A percentile compares a stretch with the other conserved stretches of the same genome.
phyloP scores from a whole-genome alignment of 176 grass and related monocot genomes.

The Phoenix dactylifera region DNA sequence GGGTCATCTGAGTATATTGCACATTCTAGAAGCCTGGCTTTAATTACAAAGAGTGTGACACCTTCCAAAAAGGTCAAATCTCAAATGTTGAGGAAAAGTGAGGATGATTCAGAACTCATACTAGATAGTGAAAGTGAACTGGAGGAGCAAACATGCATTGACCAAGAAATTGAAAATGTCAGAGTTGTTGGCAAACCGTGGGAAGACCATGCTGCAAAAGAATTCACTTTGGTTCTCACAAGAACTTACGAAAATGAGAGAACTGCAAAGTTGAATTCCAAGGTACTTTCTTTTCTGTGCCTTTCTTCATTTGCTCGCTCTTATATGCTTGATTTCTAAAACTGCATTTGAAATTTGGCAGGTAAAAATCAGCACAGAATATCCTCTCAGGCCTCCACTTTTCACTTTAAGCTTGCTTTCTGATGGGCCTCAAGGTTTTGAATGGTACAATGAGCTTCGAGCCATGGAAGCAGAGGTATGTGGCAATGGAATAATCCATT shows the following conservation, averaged over 20 bases:
- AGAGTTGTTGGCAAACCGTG: conserved; percentile 35
- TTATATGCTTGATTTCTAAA: neutral
- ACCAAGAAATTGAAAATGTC: conserved; percentile 42
- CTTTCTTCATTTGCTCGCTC: neutral
- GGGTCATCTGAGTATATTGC: conserved; percentile 40
- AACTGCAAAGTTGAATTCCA: conserved; percentile 67
- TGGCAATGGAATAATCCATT: conserved; percentile 4
- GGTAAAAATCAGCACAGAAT: conserved; percentile 83
- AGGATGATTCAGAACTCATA: conserved; percentile 66
- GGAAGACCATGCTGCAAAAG: conserved; percentile 67
- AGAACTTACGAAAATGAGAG: conserved; percentile 42
- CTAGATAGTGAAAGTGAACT: conserved; percentile 72
- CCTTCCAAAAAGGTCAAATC: conserved; percentile 51
- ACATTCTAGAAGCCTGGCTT: conserved; percentile 73
- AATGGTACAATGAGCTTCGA: conserved; percentile 79
- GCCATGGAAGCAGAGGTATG: conserved; percentile 95
- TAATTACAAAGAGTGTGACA: conserved; percentile 72
- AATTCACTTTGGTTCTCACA: conserved; percentile 61
- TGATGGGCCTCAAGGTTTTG: conserved; percentile 31
- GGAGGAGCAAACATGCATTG: conserved; percentile 37
- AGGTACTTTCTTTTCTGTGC: conserved; percentile 35
- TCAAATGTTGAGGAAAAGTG: conserved; percentile 45
- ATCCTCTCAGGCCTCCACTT: conserved; percentile 78
- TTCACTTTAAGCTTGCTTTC: conserved; percentile 45
- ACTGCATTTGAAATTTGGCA: conserved; percentile 25